These are phyloP conservation scores for Delonix regia DNA, from an alignment of 306 rosid genomes.

Conservation along the genomic window DNA sequence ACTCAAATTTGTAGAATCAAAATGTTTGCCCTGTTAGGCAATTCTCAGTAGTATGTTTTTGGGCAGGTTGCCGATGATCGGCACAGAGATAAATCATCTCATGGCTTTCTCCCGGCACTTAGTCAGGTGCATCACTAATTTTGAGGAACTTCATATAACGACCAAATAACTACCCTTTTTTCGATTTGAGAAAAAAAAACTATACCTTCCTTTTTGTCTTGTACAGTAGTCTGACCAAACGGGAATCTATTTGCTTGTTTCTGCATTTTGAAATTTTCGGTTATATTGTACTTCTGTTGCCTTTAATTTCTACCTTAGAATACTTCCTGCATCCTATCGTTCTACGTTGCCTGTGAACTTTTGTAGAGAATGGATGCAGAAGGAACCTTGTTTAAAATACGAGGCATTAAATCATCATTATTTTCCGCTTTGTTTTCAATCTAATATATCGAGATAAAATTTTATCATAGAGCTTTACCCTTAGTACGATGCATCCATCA, in stretches of 20 bases:
- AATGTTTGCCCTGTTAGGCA: slow-evolving; percentile 1
- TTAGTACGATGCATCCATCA: background rate
- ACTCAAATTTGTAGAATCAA: background rate
- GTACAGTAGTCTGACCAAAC: slow-evolving; percentile 51
- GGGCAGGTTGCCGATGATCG: slow-evolving; percentile 58
- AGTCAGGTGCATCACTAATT: slow-evolving; percentile 58
- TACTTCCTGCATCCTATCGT: slow-evolving; percentile 22
- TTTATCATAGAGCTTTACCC: background rate
- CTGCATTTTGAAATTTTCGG: slow-evolving; percentile 34
- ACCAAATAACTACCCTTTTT: slow-evolving; percentile 24
- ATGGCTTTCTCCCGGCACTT: slow-evolving; percentile 71
- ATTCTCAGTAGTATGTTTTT: slow-evolving; percentile 27
- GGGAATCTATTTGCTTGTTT: slow-evolving; percentile 35
- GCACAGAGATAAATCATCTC: slow-evolving; percentile 59
- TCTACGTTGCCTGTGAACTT: slow-evolving; percentile 35
- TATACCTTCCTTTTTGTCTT: slow-evolving; percentile 31
- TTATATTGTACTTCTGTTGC: slow-evolving; percentile 32
- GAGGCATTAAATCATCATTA: slow-evolving; percentile 27
- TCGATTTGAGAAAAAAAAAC: no score
- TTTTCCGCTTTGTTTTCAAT: slow-evolving; percentile 24
- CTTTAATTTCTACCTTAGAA: slow-evolving; percentile 13
- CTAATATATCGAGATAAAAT: background rate
- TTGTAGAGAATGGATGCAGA: slow-evolving; percentile 36
- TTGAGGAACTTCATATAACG: slow-evolving; percentile 8
- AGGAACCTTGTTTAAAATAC: slow-evolving; percentile 26